Base-by-base conservation (phyloP, 2,329 filamentous ascomycete genomes). In the Trichoderma breve region DNA sequence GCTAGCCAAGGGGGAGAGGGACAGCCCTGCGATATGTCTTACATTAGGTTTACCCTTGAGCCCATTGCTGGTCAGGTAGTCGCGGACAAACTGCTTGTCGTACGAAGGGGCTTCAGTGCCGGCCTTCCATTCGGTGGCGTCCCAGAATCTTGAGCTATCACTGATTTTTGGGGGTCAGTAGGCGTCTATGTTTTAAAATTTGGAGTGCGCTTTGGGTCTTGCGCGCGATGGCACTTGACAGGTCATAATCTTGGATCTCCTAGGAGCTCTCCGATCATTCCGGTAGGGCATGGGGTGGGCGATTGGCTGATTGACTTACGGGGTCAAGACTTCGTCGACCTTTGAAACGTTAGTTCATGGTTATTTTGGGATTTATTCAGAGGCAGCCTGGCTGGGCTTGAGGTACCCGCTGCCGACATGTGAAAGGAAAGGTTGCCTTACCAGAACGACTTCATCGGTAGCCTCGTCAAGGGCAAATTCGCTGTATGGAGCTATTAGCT, bases 131-230 rank as follows among this genome's bases (percentile, higher is more conserved):
- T 86, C 86, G 57, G 90, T 90, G 74, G 87, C 89, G 1, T 91
- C 90, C 95, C 95, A 98, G 86, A 97, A 97, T 18, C 95, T 89
- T 65, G 92, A 95, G 70, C 89, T 92, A 80, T 94, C 92, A 61
- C 67, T 70, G 6, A 3, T 28, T 47, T 47, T 28, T 30, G 94
- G 9, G 94, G 8, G 94, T 97, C 73, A 97, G 67, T 53, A 53
- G n/a, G 21, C n/a, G n/a, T 14, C 11, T 53, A 24, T 53, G n/a
- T 5, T n/a, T n/a, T 11, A 24, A 53, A 24, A 24, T 6, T 12
- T 24, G 24, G 34, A 32, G 12, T n/a, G 21, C 36, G n/a, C 18
- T 30, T 6, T 63, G 1, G n/a, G 3, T 30, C 15, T 8, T 21
- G 15, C 28, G 61, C 21, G 61, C 26, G 61, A 63, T 4, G 21